phyloP scores from a whole-genome alignment of 768 basidiomycete genomes.

The Hemileccinum rubropunctum region DNA sequence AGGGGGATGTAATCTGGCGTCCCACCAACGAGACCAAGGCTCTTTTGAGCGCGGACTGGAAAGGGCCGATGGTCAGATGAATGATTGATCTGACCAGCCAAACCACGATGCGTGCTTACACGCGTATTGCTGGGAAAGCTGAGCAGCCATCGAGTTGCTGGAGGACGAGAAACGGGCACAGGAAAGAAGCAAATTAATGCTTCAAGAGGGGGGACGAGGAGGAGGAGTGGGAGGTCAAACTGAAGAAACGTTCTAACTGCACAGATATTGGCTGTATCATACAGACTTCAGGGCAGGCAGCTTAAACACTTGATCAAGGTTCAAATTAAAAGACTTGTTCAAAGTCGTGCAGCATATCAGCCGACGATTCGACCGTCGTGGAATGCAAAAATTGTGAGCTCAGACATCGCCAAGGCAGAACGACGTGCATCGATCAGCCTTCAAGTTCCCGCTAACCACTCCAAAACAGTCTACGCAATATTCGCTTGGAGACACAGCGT shows the following conservation, averaged over 20 bases:
- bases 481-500: conserved; percentile 54
- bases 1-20: conserved; percentile 71
- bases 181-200: conserved; percentile 80
- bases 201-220: conserved; percentile 40
- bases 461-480: conserved; percentile 48
- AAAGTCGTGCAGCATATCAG: too few species aligned
- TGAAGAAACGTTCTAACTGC: conserved; percentile 4
- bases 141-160: conserved; percentile 58
- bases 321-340: too few species aligned
- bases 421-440: too few species aligned
- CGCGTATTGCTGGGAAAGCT: conserved; percentile 79
- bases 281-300: conserved; percentile 20
- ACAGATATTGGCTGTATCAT: conserved; percentile 2
- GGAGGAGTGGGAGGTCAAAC: conserved; percentile 25
- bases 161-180: conserved; percentile 32
- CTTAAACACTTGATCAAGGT: neutral
- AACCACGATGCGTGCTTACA: conserved; percentile 49
- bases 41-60: conserved; percentile 92
- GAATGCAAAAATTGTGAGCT: conserved; percentile 75
- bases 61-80: conserved; percentile 16
- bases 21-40: conserved; percentile 80
- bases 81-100: conserved; percentile 4
- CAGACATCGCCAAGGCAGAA: conserved; percentile 64
- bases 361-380: conserved; percentile 47
- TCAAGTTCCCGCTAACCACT: too few species aligned